Evolutionary conservation across 192 early-diverging fungal genomes (phyloP).

Genomic region (Fimicolochytrium jonesii): DNA sequence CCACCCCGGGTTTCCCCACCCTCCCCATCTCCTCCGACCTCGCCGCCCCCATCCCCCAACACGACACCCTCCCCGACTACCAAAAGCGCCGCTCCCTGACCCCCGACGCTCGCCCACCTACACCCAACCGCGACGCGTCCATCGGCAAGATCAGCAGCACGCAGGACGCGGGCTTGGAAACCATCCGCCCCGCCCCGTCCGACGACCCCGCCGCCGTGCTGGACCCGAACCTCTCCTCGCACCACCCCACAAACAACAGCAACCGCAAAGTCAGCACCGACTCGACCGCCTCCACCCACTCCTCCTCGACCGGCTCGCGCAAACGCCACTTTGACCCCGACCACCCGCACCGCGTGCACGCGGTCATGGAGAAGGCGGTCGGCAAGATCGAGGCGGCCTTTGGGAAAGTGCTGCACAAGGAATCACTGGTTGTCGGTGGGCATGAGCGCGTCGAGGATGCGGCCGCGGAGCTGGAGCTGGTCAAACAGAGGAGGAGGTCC

Average conservation of each 20-base stretch:
- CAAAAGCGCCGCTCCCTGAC: background rate
- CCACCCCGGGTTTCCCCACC: background rate
- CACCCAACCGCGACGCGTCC: constrained; percentile 10
- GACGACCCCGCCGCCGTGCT: background rate
- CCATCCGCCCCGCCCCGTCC: constrained; percentile 1
- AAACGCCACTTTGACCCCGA: background rate
- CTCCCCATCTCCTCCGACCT: background rate
- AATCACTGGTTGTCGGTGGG: constrained; percentile 5
- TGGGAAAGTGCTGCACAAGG: constrained; percentile 4
- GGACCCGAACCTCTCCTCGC: background rate
- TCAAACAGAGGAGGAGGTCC: constrained; percentile 5
- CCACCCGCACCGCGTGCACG: background rate
- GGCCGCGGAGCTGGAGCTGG: background rate
- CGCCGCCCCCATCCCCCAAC: background rate
- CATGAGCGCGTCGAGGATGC: background rate
- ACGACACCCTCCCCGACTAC: background rate
- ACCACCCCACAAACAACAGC: background rate
- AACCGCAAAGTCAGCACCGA: background rate
- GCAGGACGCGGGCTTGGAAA: background rate
- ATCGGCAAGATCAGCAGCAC: too few relatives aligned
- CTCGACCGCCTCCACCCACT: background rate
- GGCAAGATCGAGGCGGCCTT: constrained; percentile 10
- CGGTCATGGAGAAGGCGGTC: background rate
- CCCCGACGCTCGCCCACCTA: background rate
- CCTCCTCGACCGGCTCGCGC: background rate